These are phyloP conservation scores for Kappamyces sp. DNA, from an alignment of 192 early-diverging fungal species.

Conservation along the genomic window DNA sequence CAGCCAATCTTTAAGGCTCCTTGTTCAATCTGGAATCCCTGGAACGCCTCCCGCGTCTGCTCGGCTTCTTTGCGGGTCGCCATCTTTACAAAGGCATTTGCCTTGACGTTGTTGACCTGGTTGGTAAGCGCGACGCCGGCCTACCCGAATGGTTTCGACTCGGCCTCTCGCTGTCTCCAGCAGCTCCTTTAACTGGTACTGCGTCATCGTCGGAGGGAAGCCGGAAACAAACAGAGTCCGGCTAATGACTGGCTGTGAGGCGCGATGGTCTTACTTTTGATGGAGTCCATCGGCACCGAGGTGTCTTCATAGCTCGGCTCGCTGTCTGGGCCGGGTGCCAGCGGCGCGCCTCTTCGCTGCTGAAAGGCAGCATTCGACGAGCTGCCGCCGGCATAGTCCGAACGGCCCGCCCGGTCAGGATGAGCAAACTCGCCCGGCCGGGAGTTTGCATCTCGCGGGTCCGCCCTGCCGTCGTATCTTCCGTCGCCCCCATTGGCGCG, in stretches of 20 bases:
- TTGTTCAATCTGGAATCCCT: constrained; percentile 15
- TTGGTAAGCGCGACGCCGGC: background rate
- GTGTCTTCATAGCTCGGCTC: constrained; percentile 9
- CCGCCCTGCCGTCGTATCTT: background rate
- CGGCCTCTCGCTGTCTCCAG: constrained; percentile 33
- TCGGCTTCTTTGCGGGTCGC: constrained; percentile 45
- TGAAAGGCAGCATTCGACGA: background rate
- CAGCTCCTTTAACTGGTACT: constrained; percentile 32
- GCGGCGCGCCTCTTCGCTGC: constrained; percentile 2
- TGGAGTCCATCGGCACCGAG: constrained; percentile 25
- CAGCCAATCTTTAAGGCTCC: constrained; percentile 33
- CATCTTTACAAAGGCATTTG: constrained; percentile 46
- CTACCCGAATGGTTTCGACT: constrained; percentile 43
- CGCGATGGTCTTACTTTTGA: constrained; percentile 30
- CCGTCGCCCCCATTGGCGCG: background rate
- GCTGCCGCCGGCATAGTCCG: background rate
- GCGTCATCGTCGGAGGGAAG: constrained; percentile 27
- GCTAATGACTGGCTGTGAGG: constrained; percentile 33
- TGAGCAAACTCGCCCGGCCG: background rate
- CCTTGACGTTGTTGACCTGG: constrained; percentile 46
- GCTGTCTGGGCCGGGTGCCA: constrained; percentile 11
- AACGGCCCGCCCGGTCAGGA: background rate
- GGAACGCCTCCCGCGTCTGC: constrained; percentile 17
- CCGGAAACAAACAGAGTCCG: constrained; percentile 46
- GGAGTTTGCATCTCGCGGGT: background rate